A percentile compares a stretch with the other conserved stretches of the same genome.
Evolutionary conservation across 2,329 filamentous ascomycete genomes (phyloP).

Genomic region (Pestalotiopsis sp.): DNA sequence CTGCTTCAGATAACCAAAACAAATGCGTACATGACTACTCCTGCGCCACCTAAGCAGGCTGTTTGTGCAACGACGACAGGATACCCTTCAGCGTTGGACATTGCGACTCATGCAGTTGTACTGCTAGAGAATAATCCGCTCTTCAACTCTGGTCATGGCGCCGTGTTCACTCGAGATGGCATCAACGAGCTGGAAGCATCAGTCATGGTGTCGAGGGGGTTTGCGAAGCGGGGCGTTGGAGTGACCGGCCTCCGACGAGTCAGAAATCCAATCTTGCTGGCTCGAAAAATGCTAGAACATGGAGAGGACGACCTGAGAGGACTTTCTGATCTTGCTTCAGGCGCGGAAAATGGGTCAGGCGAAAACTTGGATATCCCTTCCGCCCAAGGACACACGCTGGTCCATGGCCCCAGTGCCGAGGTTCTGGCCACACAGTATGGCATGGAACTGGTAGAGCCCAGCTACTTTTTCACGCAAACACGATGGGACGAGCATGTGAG

Average conservation of each 20-base stretch:
- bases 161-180: slow-evolving; percentile 83
- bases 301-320: slow-evolving; percentile 62
- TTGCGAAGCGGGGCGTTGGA: slow-evolving; percentile 76
- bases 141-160: slow-evolving; percentile 83
- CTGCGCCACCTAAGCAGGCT: slow-evolving; percentile 16
- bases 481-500: slow-evolving; percentile 78
- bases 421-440: slow-evolving; percentile 69
- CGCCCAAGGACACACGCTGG: slow-evolving; percentile 70
- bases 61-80: slow-evolving; percentile 1
- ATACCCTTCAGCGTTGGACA: slow-evolving; percentile 66
- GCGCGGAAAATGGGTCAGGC: slow-evolving; percentile 16
- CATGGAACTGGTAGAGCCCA: slow-evolving; percentile 67
- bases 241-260: slow-evolving; percentile 74
- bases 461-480: slow-evolving; percentile 78
- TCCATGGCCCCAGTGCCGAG: slow-evolving; percentile 72
- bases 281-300: slow-evolving; percentile 68
- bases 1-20: slow-evolving; percentile 44
- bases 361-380: slow-evolving; percentile 47
- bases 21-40: slow-evolving; percentile 48
- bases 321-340: slow-evolving; percentile 19
- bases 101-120: slow-evolving; percentile 74
- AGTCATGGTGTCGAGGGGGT: slow-evolving; percentile 78
- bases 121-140: slow-evolving; percentile 78
- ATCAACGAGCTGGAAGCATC: slow-evolving; percentile 85
- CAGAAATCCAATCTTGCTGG: slow-evolving; percentile 79